Percentiles rank a stretch among this genome's conserved stretches.
Conservation (phyloP, 352 stramenopile genomes). For the Plasmopara viticola region DNA sequence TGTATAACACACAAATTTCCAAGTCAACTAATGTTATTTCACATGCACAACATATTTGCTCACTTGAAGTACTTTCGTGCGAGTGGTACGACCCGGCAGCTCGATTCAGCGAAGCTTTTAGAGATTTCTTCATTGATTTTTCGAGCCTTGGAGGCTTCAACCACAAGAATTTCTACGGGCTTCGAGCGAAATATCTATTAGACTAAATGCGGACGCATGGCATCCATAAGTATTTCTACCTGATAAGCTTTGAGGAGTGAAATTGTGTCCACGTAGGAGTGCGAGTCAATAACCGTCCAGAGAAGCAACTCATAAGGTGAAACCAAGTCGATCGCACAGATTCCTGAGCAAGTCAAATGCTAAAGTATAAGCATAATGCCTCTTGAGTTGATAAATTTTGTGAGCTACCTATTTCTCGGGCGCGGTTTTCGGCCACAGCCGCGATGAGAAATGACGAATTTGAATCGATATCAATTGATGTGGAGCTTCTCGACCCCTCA, state of each 20-base stretch:
- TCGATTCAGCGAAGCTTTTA: conserved; percentile 45
- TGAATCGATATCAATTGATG: conserved; percentile 7
- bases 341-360: conserved; percentile 21
- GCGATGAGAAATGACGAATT: conserved; percentile 52
- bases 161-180: conserved; percentile 71
- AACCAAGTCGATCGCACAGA: conserved; percentile 66
- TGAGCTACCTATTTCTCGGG: conserved; percentile 47
- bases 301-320: conserved; percentile 66
- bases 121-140: conserved; percentile 69
- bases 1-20: conserved; percentile 13
- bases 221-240: conserved; percentile 16
- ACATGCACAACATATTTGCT: conserved; percentile 4
- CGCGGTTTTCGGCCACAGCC: conserved; percentile 51
- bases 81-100: conserved; percentile 59
- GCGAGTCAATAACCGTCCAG: conserved; percentile 76
- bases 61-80: conserved; percentile 79
- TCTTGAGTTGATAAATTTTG: background rate
- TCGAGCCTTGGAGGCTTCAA: conserved; percentile 46
- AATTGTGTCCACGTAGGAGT: conserved; percentile 64
- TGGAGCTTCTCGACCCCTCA: conserved; percentile 18
- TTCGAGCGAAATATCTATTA: conserved; percentile 10
- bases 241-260: conserved; percentile 67
- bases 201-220: background rate
- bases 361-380: background rate
- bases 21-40: background rate